Evolutionary conservation across 257 asterid species (phyloP).

Genomic region (Nicotiana undulata): DNA sequence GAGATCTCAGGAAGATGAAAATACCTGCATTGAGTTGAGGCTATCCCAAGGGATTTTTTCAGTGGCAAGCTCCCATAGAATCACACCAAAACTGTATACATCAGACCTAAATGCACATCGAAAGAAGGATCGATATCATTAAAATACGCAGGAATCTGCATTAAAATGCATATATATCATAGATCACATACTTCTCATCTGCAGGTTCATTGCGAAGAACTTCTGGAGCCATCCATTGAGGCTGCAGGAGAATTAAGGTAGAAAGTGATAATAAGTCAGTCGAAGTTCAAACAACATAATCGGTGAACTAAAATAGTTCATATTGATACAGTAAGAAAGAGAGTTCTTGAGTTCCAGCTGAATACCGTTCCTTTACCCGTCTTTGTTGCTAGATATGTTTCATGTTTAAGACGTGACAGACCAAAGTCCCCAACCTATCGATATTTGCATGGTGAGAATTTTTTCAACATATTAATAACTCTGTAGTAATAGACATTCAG

Average conservation of each 20-base stretch:
- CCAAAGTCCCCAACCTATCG: conserved; percentile 97
- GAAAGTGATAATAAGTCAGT: not conserved
- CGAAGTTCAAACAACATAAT: not conserved
- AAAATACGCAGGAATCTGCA: not conserved
- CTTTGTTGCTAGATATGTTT: conserved; percentile 75
- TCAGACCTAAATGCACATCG: conserved; percentile 54
- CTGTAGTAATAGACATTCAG: not conserved
- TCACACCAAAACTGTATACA: conserved; percentile 82
- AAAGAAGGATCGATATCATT: conserved; percentile 4
- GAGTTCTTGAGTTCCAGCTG: conserved; percentile 3
- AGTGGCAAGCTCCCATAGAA: conserved; percentile 88
- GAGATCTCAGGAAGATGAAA: not conserved
- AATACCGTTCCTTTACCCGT: conserved; percentile 96
- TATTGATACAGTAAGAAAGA: not conserved
- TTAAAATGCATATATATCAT: not conserved
- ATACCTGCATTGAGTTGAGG: conserved; percentile 92
- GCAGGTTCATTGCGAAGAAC: conserved; percentile 90
- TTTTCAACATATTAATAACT: not conserved
- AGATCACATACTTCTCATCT: conserved; percentile 68
- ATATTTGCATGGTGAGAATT: conserved; percentile 3
- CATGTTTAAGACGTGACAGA: conserved; percentile 78
- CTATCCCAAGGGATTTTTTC: conserved; percentile 90
- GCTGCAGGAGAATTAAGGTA: conserved; percentile 39
- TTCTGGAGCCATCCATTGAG: conserved; percentile 99
- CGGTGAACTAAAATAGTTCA: not conserved